Percentiles rank a stretch among this genome's conserved stretches.
These are phyloP conservation scores for Nyssa sinensis DNA, from an alignment of 148 eudicot species.

Conservation along the genomic window DNA sequence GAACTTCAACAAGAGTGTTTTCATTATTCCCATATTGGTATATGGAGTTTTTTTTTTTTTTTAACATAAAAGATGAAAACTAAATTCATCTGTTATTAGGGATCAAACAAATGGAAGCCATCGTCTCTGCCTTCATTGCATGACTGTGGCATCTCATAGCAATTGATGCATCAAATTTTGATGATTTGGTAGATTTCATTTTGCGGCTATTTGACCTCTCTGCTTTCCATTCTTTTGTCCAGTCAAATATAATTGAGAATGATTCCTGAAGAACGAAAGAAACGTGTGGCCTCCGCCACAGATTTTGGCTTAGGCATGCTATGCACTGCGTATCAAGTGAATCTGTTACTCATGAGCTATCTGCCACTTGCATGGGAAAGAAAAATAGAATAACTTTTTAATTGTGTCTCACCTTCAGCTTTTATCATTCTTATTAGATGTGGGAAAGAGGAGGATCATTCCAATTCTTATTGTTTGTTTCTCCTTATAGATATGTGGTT, in stretches of 20 bases:
- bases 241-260: not conserved
- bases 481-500: not conserved
- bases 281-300: not conserved
- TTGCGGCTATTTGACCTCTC: not conserved
- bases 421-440: not conserved
- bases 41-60: not conserved
- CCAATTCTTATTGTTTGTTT: not conserved
- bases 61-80: not conserved
- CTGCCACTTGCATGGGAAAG: not conserved
- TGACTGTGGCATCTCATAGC: not conserved
- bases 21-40: not conserved
- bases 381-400: not conserved
- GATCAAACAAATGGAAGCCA: not conserved
- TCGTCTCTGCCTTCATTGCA: not conserved
- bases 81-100: not conserved
- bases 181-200: not conserved
- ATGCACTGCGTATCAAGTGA: not conserved
- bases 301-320: not conserved
- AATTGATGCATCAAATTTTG: not conserved
- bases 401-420: not conserved
- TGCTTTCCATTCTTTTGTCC: not conserved
- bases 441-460: not conserved
- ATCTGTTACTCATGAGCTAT: not conserved
- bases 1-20: not conserved
- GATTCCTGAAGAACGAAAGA: not conserved